These are phyloP conservation scores for Tremella yokohamensis DNA, from an alignment of 768 basidiomycete species.

Conservation along the genomic window DNA sequence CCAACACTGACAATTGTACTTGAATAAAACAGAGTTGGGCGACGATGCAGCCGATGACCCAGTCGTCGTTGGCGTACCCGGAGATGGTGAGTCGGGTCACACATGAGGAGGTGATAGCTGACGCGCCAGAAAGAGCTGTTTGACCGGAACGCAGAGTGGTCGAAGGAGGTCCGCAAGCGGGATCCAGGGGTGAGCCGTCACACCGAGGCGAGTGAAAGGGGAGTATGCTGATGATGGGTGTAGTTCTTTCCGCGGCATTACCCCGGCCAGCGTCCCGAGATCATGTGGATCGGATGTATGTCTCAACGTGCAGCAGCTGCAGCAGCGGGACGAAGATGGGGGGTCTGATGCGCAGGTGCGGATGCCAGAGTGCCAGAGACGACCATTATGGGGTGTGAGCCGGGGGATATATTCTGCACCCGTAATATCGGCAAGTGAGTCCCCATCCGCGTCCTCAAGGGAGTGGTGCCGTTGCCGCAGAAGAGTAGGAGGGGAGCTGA, in stretches of 20 bases:
- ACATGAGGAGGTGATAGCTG: not conserved
- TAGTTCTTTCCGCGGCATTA: constrained; percentile 42
- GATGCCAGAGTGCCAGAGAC: constrained; percentile 45
- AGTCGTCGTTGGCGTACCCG: constrained; percentile 4
- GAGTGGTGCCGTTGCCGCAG: no score
- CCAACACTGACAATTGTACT: no score
- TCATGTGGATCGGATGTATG: constrained; percentile 46
- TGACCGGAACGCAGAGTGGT: constrained; percentile 33
- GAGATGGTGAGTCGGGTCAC: constrained; percentile 1
- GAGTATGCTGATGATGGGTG: no score
- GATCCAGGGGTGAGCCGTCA: constrained; percentile 34
- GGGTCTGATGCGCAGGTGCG: constrained; percentile 25
- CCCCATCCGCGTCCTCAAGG: not conserved
- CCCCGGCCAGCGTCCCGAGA: constrained; percentile 41
- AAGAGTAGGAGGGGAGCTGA: no score
- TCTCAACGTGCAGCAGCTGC: not conserved
- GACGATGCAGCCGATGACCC: not conserved
- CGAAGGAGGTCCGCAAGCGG: constrained; percentile 15
- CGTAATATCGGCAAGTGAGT: constrained; percentile 43
- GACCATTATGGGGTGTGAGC: constrained; percentile 38
- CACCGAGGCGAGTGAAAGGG: no score
- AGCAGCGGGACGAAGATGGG: no score
- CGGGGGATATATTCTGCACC: constrained; percentile 42
- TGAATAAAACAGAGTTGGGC: no score
- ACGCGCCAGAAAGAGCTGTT: constrained; percentile 28